Evolutionary conservation across 306 rosid species (phyloP), one percentile per base, ranked within the genome.

Genomic region (Cucurbita moschata): DNA sequence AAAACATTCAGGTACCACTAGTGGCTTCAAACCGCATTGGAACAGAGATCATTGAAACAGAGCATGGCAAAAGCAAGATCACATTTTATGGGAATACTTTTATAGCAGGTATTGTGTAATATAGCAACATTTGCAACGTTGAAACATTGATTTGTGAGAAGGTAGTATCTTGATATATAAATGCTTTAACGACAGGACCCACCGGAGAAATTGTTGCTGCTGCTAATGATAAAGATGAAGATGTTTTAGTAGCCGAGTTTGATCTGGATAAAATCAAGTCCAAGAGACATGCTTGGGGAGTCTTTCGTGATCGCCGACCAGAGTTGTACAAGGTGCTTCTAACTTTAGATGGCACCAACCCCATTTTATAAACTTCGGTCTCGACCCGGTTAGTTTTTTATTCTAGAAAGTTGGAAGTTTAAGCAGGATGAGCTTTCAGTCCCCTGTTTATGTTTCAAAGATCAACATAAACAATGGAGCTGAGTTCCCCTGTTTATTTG

Each of bases 21-120:
- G 97, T 94, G 74, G 89, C 95, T 83, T 90, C 98, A 75, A 94
- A 94, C 78, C 89, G 96, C 85, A 85, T 87, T 66, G 98, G 98
- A 62, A 87, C 81, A 78, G 97, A 90, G 91, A 72, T 81, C 64
- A 87, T 90, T 58, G 92, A 89, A 81, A 94, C 97, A 13, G 92
- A 85, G 80, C 95, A 89, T 82, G 98, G 98, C 30, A 84, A 84
- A 76, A 94, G 96, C 76, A 85, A 71, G 81, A 90, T 87, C 79
- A 86, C 79, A 37, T 90, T 94, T 75, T 94, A 89, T 19, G 98
- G 98, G 44, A 90, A 94, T 87, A 90, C 98, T 79, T 94, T 94
- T 70, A 90, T 94, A 26, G 86, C 98, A 85, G 97, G 98, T 94
- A 87, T 55, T 26, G 37, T 19, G n/a, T 74, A 42, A 73, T 58